Evolutionary conservation across 2,329 filamentous ascomycete species (phyloP).

Genomic region (Aspergillus glaucus): DNA sequence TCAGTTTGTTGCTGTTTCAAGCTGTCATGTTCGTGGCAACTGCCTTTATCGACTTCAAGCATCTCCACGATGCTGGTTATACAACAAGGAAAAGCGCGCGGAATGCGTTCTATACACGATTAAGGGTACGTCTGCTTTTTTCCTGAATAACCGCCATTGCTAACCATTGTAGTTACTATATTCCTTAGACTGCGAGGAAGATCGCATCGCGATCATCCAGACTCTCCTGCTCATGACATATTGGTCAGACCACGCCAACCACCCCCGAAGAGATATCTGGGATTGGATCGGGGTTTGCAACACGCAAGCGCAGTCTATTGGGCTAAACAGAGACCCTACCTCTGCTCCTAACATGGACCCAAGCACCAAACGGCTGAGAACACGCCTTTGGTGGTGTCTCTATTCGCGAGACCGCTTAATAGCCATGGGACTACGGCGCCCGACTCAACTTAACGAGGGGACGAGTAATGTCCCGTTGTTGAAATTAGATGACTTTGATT

Average conservation of each 20-base stretch:
- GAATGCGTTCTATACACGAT: conserved; percentile 76
- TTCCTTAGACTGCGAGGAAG: conserved; percentile 84
- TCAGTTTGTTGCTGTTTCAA: conserved; percentile 80
- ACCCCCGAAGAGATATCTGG: conserved; percentile 81
- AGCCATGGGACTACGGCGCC: conserved; percentile 80
- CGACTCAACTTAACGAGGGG: conserved; percentile 80
- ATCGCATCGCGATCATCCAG: conserved; percentile 77
- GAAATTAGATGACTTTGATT: conserved; percentile 70
- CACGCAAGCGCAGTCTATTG: conserved; percentile 79
- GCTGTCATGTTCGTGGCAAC: conserved; percentile 88
- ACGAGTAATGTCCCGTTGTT: conserved; percentile 91
- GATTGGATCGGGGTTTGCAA: conserved; percentile 93
- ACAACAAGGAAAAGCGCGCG: conserved; percentile 68
- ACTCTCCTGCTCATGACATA: conserved; percentile 83
- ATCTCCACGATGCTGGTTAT: conserved; percentile 68
- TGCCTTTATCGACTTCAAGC: conserved; percentile 72
- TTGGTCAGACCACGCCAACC: conserved; percentile 88
- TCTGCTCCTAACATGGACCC: conserved; percentile 61
- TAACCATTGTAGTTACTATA: conserved; percentile 61
- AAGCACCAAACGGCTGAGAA: conserved; percentile 68
- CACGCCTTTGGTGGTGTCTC: conserved; percentile 89
- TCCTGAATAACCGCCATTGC: not conserved
- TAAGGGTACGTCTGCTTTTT: conserved; percentile 57
- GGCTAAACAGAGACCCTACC: conserved; percentile 66
- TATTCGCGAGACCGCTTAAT: conserved; percentile 88